Conservation (phyloP, 345 rosid species). For the Combretum micranthum region DNA sequence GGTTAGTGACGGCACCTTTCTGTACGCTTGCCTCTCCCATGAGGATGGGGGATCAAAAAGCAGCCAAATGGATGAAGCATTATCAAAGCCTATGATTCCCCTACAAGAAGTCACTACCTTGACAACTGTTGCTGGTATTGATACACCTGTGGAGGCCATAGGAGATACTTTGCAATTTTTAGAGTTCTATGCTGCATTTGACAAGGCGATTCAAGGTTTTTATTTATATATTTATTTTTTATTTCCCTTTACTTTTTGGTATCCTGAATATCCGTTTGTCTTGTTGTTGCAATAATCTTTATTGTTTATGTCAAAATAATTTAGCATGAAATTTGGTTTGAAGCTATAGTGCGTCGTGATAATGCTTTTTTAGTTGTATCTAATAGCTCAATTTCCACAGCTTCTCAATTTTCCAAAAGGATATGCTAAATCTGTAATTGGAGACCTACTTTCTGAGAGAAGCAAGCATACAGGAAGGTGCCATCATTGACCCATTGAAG, state of each 20-base stretch:
- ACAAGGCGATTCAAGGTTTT: constrained; percentile 34
- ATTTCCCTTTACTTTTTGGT: too few species aligned
- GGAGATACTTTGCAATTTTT: constrained; percentile 73
- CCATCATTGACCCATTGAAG: too few species aligned
- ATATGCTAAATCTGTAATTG: constrained; percentile 54
- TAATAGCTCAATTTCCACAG: constrained; percentile 19
- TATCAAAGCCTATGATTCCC: constrained; percentile 17
- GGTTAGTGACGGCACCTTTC: too few species aligned
- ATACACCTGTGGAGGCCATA: constrained; percentile 43
- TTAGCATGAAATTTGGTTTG: too few species aligned
- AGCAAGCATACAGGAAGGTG: constrained; percentile 40
- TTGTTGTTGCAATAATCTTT: too few species aligned
- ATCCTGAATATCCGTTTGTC: too few species aligned
- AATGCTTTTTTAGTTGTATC: not conserved
- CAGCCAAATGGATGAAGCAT: constrained; percentile 8
- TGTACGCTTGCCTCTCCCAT: too few species aligned
- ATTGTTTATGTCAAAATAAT: too few species aligned
- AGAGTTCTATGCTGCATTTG: constrained; percentile 77
- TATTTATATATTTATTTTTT: too few species aligned
- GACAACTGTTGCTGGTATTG: constrained; percentile 49
- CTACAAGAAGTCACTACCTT: constrained; percentile 46
- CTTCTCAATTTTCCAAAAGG: constrained; percentile 66
- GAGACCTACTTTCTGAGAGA: constrained; percentile 47
- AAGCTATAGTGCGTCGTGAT: too few species aligned
- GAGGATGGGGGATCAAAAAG: too few species aligned